Base-by-base conservation (phyloP, 805 yeast species). In the Saccharomycopsis malanga region DNA sequence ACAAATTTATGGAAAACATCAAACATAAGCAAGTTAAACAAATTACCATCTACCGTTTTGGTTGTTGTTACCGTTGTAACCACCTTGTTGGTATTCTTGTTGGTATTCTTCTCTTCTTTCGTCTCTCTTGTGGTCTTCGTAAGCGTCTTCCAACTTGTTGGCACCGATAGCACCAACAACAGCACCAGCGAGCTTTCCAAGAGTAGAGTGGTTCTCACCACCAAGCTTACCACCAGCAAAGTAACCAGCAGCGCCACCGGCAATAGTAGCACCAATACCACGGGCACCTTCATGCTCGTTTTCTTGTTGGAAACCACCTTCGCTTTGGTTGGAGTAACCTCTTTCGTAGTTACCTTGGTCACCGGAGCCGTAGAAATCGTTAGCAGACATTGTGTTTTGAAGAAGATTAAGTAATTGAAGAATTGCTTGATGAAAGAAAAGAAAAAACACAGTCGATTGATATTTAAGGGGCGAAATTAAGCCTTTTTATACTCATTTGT, bases 241-340 rank as follows among this genome's bases (percentile, higher is more conserved):
- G 17, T 76, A 79, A 59, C 79, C 79, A 37, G 73, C 75, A 48
- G 70, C 69, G 53, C 75, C 79, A 56, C 81, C 80, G 14, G 66
- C 62, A 23, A 74, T 58, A 24, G 72, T 65, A 20, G 77, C 61
- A 10, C 71, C 52, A 39, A 73, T 56, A 39, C 77, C 75, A 60
- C 72, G 65, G 45, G 62, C 60, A 47, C 61, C 66, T 21, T 58
- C 59, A 20, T 54, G 46, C 17, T 45, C 48, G 34, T 55, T 47
- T 44, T 51, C 51, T 44, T 52, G 56, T 54, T 42, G 45, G 34
- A 42, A 46, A 14, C 40, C 44, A 25, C 47, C 7, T n/a, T n/a
- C n/a, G 14, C 22, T 15, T 23, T 39, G 46, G 30, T 43, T 20
- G 20, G 22, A 47, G 39, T 20, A 30, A 25, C 42, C 48, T 47